A percentile compares a stretch with the other conserved stretches of the same genome.
These are phyloP conservation scores for Dendrocalamus sinicus DNA, from an alignment of 176 grass and related monocot genomes.

Conservation along the genomic window DNA sequence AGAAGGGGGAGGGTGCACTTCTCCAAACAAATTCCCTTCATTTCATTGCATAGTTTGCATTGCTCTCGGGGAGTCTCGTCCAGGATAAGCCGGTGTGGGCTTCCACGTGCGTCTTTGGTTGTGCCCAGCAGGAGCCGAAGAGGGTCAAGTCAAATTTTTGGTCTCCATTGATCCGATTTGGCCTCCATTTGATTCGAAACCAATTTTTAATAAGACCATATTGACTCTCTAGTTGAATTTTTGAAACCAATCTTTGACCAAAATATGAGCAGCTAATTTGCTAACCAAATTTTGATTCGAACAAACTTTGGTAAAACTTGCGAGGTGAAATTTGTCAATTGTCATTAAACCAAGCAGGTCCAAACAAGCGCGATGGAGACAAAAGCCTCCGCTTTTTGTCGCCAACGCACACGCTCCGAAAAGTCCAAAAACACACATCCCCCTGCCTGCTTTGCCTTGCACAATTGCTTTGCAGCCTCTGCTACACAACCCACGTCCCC, in stretches of 20 bases:
- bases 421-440: slow-evolving; percentile 24
- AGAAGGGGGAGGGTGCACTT: slow-evolving; percentile 11
- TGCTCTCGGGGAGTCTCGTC: neutral
- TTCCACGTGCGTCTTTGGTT: neutral
- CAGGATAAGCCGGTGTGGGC: neutral
- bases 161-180: no score
- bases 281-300: no score
- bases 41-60: neutral
- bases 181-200: no score
- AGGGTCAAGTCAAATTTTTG: no score
- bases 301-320: no score
- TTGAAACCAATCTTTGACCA: no score
- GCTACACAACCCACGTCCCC: neutral
- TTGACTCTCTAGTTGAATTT: no score
- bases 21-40: slow-evolving; percentile 35
- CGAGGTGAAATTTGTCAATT: no score
- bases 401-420: slow-evolving; percentile 5
- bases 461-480: neutral
- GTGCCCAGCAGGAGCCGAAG: no score
- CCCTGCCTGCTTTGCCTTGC: neutral
- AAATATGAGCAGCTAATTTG: no score
- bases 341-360: neutral
- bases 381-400: slow-evolving; percentile 62
- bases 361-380: slow-evolving; percentile 54
- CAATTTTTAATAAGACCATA: no score